Evolutionary conservation across 2,329 filamentous ascomycete genomes (phyloP), one percentile per base, ranked within the genome.

Genomic region (Dactylonectria estremocensis): DNA sequence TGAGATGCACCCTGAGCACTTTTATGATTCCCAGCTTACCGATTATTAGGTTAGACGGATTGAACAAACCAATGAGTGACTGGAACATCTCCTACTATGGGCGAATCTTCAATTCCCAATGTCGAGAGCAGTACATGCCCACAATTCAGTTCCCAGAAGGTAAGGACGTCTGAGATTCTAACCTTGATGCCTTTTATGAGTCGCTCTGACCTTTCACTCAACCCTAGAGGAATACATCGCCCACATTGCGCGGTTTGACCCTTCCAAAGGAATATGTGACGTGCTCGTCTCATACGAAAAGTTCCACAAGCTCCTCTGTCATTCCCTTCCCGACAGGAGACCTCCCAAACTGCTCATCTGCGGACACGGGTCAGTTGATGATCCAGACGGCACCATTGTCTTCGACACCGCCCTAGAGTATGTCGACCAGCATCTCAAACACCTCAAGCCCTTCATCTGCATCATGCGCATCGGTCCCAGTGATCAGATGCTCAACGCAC

Each of bases 221-320:
- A 22, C 11, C 8, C 8, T 20, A n/a, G 52, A 68, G 72, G 46
- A 70, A 43, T 96, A 95, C 79, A 93, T 96, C 72, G 87, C 92
- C 6, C 93, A 96, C 77, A 89, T 95, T 22, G 92, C 93, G 1
- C 91, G 93, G 18, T 96, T 96, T 77, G 93, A 96, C 72, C 93
- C 93, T 0, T 90, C 93, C 53, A 96, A 95, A 81, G 93, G 93
- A 9, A 94, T 95, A 45, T 89, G 91, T 0, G 92, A 93, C 59
- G 92, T 95, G 7, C 87, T 95, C 64, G 89, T 92, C 69, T 88
- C 92, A 1, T 96, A 95, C 69, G 91, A 90, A 45, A 89, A 92
- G 74, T 92, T 95, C 77, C 88, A 91, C 50, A 89, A 18, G 83
- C 86, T 2, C 92, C 92, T 0, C 93, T 35, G 33, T 35, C 33